Base-by-base conservation (phyloP, 2,329 filamentous ascomycete species). In the Berkeleyomyces rouxiae region DNA sequence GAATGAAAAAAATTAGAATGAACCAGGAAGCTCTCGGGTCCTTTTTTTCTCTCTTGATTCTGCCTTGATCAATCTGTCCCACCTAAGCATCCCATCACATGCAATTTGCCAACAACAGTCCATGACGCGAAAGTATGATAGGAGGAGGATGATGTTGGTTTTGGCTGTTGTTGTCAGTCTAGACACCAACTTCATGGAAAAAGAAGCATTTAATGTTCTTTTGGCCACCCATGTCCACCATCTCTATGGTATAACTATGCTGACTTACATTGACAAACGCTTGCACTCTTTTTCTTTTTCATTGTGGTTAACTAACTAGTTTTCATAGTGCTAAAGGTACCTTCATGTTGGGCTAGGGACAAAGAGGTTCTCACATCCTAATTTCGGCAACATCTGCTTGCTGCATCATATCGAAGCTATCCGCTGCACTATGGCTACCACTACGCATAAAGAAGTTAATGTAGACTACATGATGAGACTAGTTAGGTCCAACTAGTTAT, bases 1-100 rank as follows among this genome's bases (percentile, higher is more conserved):
- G 49, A 64, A 62, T 61, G 61, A 65, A 63, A 64, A 64, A 64
- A 65, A 60, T 67, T 64, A 63, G 59, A 63, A 66, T 44, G 51
- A 63, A 65, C 51, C 44, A 61, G 36, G 44, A 60, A 60, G 39
- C 55, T 63, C 46, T 43, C 58, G 39, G 43, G 62, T 61, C 46
- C 16, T 62, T 55, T 55, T 55, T 55, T 55, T 55, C 51, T 55
- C 39, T 58, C 39, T 55, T 37, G 13, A 55, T 55, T 55, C 51
- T 36, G 57, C 47, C 23, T 23, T 23, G n/a, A 42, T 13, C 44
- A 47, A 4, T 16, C 43, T 44, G 57, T 44, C 40, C 36, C 9
- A 40, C 42, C 36, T 61, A 31, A 10, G 7, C 46, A 61, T 42
- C 37, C 36, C 51, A 61, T 57, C 37, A 55, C 51, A n/a, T 55